A percentile compares a stretch with the other conserved stretches of the same genome.
Conservation (phyloP, 176 grass and related monocot genomes). For the Elymus sibiricus region DNA sequence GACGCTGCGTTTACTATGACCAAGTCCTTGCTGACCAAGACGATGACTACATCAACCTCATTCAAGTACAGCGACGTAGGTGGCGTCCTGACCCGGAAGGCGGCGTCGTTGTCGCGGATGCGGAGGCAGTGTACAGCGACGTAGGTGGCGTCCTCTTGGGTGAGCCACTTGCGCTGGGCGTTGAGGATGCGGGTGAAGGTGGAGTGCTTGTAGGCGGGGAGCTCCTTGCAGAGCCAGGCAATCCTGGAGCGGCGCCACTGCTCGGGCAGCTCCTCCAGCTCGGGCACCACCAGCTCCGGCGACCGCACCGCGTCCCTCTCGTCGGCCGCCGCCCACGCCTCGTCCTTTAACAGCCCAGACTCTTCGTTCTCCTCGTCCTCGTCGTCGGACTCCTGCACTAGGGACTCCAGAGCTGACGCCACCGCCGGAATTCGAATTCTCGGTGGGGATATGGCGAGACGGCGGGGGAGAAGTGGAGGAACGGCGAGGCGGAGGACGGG, state of each 20-base stretch:
- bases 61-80: too few species aligned
- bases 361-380: slow-evolving; percentile 20
- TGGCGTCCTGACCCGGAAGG: too few species aligned
- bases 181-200: slow-evolving; percentile 95
- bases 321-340: slow-evolving; percentile 37
- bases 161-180: slow-evolving; percentile 92
- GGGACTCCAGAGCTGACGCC: slow-evolving; percentile 32
- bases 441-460: background rate
- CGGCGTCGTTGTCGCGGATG: slow-evolving; percentile 84
- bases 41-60: too few species aligned
- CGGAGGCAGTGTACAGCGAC: slow-evolving; percentile 78
- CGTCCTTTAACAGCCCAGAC: slow-evolving; percentile 27
- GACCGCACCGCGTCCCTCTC: slow-evolving; percentile 60
- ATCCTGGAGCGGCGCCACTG: slow-evolving; percentile 89
- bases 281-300: slow-evolving; percentile 61
- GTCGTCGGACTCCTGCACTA: slow-evolving; percentile 31
- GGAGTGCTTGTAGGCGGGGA: slow-evolving; percentile 89
- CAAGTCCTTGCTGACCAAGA: too few species aligned
- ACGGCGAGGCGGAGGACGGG: slow-evolving; percentile 9
- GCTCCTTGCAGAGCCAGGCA: slow-evolving; percentile 99
- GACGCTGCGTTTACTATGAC: too few species aligned
- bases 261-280: slow-evolving; percentile 93
- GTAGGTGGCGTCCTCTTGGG: slow-evolving; percentile 89
- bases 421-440: background rate
- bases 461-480: slow-evolving; percentile 6